A percentile compares a stretch with the other conserved stretches of the same genome.
Conservation (phyloP, 257 asterid species). For the Solanum appendiculatum region DNA sequence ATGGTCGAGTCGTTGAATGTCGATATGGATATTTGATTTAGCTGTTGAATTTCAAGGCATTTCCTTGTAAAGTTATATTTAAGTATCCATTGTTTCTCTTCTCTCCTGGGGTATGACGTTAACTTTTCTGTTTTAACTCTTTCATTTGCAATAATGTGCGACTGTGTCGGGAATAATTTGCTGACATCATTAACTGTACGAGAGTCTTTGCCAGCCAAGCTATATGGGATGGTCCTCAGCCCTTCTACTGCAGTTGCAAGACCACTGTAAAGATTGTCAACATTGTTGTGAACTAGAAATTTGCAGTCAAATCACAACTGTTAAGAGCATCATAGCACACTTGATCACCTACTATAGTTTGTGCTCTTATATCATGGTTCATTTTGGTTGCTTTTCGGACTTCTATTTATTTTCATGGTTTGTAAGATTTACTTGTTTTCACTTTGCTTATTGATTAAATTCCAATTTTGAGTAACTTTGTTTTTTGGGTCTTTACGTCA, state of each 20-base stretch:
- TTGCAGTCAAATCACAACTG: not conserved
- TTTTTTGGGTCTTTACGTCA: not conserved
- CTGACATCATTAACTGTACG: not conserved
- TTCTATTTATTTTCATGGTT: not conserved
- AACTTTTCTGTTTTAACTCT: not conserved
- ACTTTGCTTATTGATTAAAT: slow-evolving; percentile 1
- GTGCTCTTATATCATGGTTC: not conserved
- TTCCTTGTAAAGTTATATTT: not conserved
- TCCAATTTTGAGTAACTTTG: not conserved
- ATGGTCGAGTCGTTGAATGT: not conserved
- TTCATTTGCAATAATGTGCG: not conserved
- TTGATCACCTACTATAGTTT: not conserved
- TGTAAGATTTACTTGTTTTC: not conserved
- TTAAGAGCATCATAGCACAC: not conserved
- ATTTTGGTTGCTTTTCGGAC: not conserved
- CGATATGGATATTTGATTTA: not conserved
- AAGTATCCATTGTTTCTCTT: not conserved
- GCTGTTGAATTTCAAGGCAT: not conserved
- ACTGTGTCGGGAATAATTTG: not conserved
- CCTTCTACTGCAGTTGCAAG: not conserved
- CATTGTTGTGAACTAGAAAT: not conserved
- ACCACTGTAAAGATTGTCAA: not conserved
- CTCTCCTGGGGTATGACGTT: not conserved
- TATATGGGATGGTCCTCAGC: not conserved
- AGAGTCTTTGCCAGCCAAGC: not conserved